Conservation (phyloP, 2,329 filamentous ascomycete genomes). For the Venturia carpophila region DNA sequence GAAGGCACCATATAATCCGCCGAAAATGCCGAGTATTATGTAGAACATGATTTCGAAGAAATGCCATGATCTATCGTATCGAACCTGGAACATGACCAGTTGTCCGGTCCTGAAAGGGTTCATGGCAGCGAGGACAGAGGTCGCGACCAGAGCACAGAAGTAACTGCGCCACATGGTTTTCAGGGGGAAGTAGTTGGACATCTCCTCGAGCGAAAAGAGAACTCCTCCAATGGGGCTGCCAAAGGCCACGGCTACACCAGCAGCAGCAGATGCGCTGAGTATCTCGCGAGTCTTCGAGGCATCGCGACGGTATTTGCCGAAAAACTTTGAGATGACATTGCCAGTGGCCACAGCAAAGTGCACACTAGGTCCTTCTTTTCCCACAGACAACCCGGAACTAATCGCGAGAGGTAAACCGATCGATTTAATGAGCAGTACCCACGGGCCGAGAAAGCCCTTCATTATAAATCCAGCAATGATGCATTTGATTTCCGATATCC, state of each 20-base stretch:
- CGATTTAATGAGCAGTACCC: slow-evolving; percentile 91
- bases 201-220: slow-evolving; percentile 84
- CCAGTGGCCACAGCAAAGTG: slow-evolving; percentile 97
- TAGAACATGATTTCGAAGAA: slow-evolving; percentile 96
- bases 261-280: slow-evolving; percentile 85
- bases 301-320: slow-evolving; percentile 84
- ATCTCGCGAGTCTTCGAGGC: slow-evolving; percentile 94
- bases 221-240: slow-evolving; percentile 96
- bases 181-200: slow-evolving; percentile 91
- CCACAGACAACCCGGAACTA: slow-evolving; percentile 85
- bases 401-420: slow-evolving; percentile 86
- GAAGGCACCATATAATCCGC: slow-evolving; percentile 89
- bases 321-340: slow-evolving; percentile 89
- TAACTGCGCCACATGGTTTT: slow-evolving; percentile 98
- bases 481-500: slow-evolving; percentile 98
- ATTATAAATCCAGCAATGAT: slow-evolving; percentile 98
- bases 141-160: slow-evolving; percentile 93
- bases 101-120: slow-evolving; percentile 96
- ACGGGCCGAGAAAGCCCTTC: slow-evolving; percentile 91
- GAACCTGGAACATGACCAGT: slow-evolving; percentile 97
- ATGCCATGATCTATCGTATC: slow-evolving; percentile 94
- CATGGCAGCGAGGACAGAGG: slow-evolving; percentile 86
- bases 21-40: slow-evolving; percentile 82
- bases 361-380: slow-evolving; percentile 97
- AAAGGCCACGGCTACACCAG: slow-evolving; percentile 92